Evolutionary conservation across 1,139 yeast genomes (phyloP).

Genomic region (Sugiyamaella japonica): DNA sequence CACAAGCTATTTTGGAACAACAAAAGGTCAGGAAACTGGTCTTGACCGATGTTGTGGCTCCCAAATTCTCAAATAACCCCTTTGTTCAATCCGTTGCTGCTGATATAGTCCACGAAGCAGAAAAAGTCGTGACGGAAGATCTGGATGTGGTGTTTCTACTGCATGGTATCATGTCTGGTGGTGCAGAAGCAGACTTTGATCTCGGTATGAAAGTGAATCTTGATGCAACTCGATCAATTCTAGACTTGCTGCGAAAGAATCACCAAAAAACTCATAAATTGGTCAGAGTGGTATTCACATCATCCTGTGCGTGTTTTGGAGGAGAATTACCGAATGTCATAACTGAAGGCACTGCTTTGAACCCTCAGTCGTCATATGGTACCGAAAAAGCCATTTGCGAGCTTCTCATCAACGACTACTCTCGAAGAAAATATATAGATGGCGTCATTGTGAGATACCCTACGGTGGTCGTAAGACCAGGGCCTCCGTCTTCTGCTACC

Average conservation of each 20-base stretch:
- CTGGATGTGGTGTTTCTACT: conserved; percentile 27
- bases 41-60: conserved; percentile 29
- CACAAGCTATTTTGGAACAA: conserved; percentile 24
- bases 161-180: conserved; percentile 35
- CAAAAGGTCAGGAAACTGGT: conserved; percentile 21
- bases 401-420: conserved; percentile 29
- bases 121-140: conserved; percentile 21
- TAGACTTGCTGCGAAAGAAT: conserved; percentile 24
- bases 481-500: conserved; percentile 32
- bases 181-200: conserved; percentile 32
- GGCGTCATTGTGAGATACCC: conserved; percentile 31
- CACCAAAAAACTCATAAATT: conserved; percentile 14
- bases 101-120: conserved; percentile 24
- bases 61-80: conserved; percentile 11
- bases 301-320: conserved; percentile 31
- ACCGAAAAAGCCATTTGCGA: conserved; percentile 31
- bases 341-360: conserved; percentile 27
- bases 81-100: conserved; percentile 22
- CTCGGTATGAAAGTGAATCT: conserved; percentile 32
- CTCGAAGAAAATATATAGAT: conserved; percentile 30
- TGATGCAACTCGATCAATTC: conserved; percentile 29
- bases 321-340: conserved; percentile 28
- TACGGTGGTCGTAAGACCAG: conserved; percentile 32
- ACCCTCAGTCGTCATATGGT: conserved; percentile 33
- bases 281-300: conserved; percentile 29